These are phyloP conservation scores for Entophlyctis helioformis DNA, from an alignment of 192 early-diverging fungal genomes.

Conservation along the genomic window DNA sequence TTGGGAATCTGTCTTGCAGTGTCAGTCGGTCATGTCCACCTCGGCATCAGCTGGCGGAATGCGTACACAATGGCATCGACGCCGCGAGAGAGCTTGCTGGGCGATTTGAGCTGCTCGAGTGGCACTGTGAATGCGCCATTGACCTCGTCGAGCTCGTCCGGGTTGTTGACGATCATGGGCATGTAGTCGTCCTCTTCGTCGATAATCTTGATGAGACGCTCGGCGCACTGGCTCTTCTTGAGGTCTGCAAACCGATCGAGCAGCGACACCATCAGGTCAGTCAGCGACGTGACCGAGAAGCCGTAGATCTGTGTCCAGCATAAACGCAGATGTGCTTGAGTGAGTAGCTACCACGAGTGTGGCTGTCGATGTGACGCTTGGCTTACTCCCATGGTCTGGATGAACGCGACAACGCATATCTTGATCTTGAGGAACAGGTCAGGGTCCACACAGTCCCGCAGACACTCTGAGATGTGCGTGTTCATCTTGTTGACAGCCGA, in stretches of 20 bases:
- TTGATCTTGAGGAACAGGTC: slow-evolving; percentile 74
- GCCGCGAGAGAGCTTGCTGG: too few species aligned
- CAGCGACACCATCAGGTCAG: slow-evolving; percentile 59
- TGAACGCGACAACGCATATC: slow-evolving; percentile 66
- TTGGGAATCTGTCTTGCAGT: slow-evolving; percentile 52
- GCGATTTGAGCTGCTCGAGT: too few species aligned
- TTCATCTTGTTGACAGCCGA: slow-evolving; percentile 70
- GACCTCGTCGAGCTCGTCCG: slow-evolving; percentile 52
- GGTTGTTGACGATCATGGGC: slow-evolving; percentile 56
- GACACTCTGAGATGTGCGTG: slow-evolving; percentile 60
- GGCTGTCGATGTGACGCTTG: too few species aligned
- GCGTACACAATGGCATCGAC: too few species aligned
- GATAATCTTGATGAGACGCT: slow-evolving; percentile 59
- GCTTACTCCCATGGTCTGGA: slow-evolving; percentile 77
- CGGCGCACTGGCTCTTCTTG: slow-evolving; percentile 53
- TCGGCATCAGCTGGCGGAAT: too few species aligned
- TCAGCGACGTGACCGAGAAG: slow-evolving; percentile 56
- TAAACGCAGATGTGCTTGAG: too few species aligned
- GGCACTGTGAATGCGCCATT: slow-evolving; percentile 50
- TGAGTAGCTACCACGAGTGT: too few species aligned
- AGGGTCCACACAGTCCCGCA: slow-evolving; percentile 69
- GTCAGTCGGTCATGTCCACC: not conserved
- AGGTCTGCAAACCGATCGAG: slow-evolving; percentile 72
- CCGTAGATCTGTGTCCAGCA: slow-evolving; percentile 55
- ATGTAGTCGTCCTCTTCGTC: slow-evolving; percentile 73